Percentiles rank a stretch among this genome's conserved stretches.
phyloP scores from a whole-genome alignment of 202 grass and related monocot species.

The Brachypodium distachyon region DNA sequence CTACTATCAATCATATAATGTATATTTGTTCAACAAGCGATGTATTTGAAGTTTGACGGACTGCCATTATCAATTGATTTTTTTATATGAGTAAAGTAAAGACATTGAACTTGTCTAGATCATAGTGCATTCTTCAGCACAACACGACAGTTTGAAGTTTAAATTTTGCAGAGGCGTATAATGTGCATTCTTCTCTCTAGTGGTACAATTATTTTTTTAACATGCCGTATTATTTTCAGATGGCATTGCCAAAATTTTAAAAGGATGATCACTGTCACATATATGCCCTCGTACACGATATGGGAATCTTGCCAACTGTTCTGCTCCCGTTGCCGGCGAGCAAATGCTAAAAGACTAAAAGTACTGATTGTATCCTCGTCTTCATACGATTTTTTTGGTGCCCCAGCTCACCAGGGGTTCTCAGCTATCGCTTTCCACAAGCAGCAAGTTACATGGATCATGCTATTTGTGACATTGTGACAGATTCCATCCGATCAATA shows the following conservation, averaged over 20 bases:
- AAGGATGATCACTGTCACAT: too few relatives aligned
- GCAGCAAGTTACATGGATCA: conserved; percentile 5
- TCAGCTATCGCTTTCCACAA: conserved; percentile 30
- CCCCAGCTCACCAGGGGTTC: background rate
- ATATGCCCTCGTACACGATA: background rate
- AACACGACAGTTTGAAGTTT: background rate
- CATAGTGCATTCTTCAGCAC: background rate
- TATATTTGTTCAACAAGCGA: too few relatives aligned
- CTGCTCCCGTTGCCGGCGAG: background rate
- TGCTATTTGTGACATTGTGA: conserved; percentile 7
- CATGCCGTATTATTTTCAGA: background rate
- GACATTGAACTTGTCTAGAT: too few relatives aligned
- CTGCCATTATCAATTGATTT: too few relatives aligned
- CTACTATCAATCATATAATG: too few relatives aligned
- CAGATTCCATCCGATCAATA: too few relatives aligned
- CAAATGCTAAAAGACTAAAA: background rate
- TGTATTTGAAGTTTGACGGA: too few relatives aligned
- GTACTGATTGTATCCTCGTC: background rate
- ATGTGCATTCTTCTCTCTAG: background rate
- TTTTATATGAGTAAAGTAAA: too few relatives aligned
- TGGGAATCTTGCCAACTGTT: background rate
- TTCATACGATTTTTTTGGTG: background rate
- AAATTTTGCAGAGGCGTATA: background rate
- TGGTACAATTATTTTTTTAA: background rate
- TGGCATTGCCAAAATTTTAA: background rate